Evolutionary conservation across 192 early-diverging fungal genomes (phyloP), one percentile per base, ranked within the genome.

Genomic region (Geranomyces variabilis): DNA sequence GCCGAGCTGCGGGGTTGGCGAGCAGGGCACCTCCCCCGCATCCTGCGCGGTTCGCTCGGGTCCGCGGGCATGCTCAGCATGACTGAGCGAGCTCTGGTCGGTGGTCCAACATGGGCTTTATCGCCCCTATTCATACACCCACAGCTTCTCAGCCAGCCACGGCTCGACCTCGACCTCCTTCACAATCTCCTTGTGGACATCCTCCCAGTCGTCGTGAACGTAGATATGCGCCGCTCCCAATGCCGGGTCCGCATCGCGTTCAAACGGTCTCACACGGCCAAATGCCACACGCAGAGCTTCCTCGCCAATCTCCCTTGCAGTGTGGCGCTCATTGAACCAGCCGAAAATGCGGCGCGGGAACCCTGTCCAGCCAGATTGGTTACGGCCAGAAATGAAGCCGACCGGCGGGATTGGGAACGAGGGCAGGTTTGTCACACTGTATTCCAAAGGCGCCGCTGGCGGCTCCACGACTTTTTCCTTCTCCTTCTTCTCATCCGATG

Each of bases 271-370:
- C 33, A 60, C 66, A 3, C 73, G 34, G 17, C 61, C 66, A 33
- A 77, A 70, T 0, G 75, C 78, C 13, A 79, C 57, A 30, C 13
- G 22, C 30, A 83, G 60, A 3, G 76, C 70, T 29, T 71, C 68
- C 24, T 57, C 41, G 0, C 81, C 81, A 56, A 77, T 47, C 36
- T 70, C 72, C 15, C 55, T 10, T 7, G 71, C 70, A 0, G 66
- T 70, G 17, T 69, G 5, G 15, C 77, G 69, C 44, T 73, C 36
- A 17, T 43, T 80, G 77, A 82, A 80, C 75, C 75, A 82, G 58
- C 63, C 53, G 36, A 22, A 63, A 48, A 81, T 69, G n/a, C 78
- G 73, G 12, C 12, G 24, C 10, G 81, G 81, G 41, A 82, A 75
- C 15, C 58, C 31, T 19, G 46, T 47, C 71, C 67, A 80, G 1